Evolutionary conservation across 2,329 filamentous ascomycete species (phyloP), one percentile per base, ranked within the genome.

Genomic region (Phialocephala subalpina): DNA sequence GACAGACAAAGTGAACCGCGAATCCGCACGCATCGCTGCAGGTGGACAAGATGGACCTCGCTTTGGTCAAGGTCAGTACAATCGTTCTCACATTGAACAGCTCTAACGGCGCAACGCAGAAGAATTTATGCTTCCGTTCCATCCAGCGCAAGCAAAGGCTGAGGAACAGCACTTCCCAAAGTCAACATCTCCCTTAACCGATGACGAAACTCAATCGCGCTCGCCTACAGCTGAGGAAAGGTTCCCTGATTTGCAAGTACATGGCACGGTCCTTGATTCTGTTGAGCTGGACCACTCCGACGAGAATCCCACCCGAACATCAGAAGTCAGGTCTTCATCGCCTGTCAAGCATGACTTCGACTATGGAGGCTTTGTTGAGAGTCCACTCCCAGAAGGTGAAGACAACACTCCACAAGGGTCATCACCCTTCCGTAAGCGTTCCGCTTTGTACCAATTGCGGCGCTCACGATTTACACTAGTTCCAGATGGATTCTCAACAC

Each of bases 301-400:
- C 8, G 64, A 68, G 33, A 64, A 65, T 35, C 27, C 42, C 18
- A 49, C 2, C 11, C 22, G 49, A 14, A 16, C 25, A 53, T 12
- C 14, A 16, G 49, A 29, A 33, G 22, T 3, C 25, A 18, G 14
- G 12, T 53, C 29, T 33, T 33, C 49, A 29, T 67, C 71, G 12
- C 65, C 65, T 20, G 64, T 56, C 8, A 75, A 73, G 57, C 67
- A 74, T 53, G 72, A 71, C 27, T 75, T 75, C 25, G 66, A 75
- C 47, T 76, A 73, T 64, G 72, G 71, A 9, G 74, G 74, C 2
- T 75, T 74, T 56, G 42, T 72, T 38, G 70, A 75, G 61, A 74
- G 62, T 33, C 68, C 67, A 12, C 60, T 35, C 35, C 64, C 60
- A 62, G 61, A 47, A 25, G 22, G 25, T 20, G 35, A 53, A 42